A percentile compares a stretch with the other conserved stretches of the same genome.
phyloP scores from a whole-genome alignment of 1,139 yeast species.

The Lodderomyces beijingensis region DNA sequence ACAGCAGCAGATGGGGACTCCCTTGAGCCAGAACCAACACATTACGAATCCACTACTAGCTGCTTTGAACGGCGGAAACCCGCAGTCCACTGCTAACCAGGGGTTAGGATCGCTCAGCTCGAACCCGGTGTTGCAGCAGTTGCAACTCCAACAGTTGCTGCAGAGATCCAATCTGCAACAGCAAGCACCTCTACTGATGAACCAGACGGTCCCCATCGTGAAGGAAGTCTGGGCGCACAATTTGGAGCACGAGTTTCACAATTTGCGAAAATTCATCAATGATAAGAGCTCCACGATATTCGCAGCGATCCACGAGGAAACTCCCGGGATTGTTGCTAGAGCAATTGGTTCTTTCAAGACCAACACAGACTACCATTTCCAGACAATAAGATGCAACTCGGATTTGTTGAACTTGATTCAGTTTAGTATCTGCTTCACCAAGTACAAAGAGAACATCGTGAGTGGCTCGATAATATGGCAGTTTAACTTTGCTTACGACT shows the following conservation, averaged over 20 bases:
- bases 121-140: constrained; percentile 29
- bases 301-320: constrained; percentile 82
- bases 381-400: constrained; percentile 86
- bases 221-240: constrained; percentile 85
- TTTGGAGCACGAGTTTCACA: constrained; percentile 74
- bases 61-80: constrained; percentile 28
- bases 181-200: constrained; percentile 12
- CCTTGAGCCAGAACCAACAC: constrained; percentile 18
- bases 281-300: constrained; percentile 56
- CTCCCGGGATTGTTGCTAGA: constrained; percentile 93
- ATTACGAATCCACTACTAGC: constrained; percentile 32
- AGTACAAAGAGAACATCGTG: constrained; percentile 46
- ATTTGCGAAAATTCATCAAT: constrained; percentile 61
- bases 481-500: constrained; percentile 82
- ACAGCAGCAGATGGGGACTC: constrained; percentile 23
- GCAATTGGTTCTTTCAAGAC: constrained; percentile 95
- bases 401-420: constrained; percentile 85
- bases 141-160: constrained; percentile 17
- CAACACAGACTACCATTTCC: constrained; percentile 91
- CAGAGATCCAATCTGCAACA: constrained; percentile 13
- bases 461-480: constrained; percentile 83
- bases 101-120: constrained; percentile 5
- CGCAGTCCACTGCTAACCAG: constrained; percentile 8
- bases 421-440: constrained; percentile 80
- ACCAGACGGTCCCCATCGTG: constrained; percentile 34